Conservation (phyloP, 805 yeast genomes). For the Candida chauliodis region DNA sequence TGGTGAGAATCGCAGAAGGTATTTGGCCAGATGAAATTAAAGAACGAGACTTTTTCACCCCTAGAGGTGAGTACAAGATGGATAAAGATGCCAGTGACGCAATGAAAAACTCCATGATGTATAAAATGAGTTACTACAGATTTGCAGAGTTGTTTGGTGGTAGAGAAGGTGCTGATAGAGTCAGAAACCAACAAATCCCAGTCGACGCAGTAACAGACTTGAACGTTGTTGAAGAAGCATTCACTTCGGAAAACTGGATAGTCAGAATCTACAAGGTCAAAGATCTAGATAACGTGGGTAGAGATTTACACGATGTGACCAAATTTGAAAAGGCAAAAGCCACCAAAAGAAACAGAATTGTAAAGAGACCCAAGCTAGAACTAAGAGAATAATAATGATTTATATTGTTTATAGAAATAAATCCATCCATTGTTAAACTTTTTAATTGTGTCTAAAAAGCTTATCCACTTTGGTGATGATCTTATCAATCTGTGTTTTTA, state of each 20-base stretch:
- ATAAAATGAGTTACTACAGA: slow-evolving; percentile 89
- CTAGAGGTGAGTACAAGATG: slow-evolving; percentile 81
- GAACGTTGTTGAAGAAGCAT: slow-evolving; percentile 86
- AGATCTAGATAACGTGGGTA: slow-evolving; percentile 81
- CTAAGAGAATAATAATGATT: slow-evolving; percentile 44
- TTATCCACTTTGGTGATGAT: too few species aligned
- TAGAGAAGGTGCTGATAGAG: slow-evolving; percentile 73
- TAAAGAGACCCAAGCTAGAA: slow-evolving; percentile 54
- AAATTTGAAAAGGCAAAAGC: slow-evolving; percentile 40
- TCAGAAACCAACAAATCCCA: slow-evolving; percentile 77
- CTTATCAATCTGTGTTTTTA: too few species aligned
- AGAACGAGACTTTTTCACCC: slow-evolving; percentile 81
- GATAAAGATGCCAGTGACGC: slow-evolving; percentile 78
- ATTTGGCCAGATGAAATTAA: slow-evolving; percentile 98
- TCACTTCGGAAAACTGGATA: slow-evolving; percentile 94
- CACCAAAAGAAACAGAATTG: slow-evolving; percentile 30
- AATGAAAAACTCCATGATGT: slow-evolving; percentile 88
- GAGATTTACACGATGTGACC: slow-evolving; percentile 63
- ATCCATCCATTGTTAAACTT: too few species aligned
- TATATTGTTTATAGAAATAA: too few species aligned
- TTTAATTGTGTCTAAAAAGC: too few species aligned
- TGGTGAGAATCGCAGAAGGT: slow-evolving; percentile 98
- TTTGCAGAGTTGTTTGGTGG: slow-evolving; percentile 69
- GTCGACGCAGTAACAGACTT: slow-evolving; percentile 46
- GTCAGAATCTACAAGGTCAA: slow-evolving; percentile 92